These are phyloP conservation scores for Hypoxylon sp. DNA, from an alignment of 2,329 filamentous ascomycete genomes.

Conservation along the genomic window DNA sequence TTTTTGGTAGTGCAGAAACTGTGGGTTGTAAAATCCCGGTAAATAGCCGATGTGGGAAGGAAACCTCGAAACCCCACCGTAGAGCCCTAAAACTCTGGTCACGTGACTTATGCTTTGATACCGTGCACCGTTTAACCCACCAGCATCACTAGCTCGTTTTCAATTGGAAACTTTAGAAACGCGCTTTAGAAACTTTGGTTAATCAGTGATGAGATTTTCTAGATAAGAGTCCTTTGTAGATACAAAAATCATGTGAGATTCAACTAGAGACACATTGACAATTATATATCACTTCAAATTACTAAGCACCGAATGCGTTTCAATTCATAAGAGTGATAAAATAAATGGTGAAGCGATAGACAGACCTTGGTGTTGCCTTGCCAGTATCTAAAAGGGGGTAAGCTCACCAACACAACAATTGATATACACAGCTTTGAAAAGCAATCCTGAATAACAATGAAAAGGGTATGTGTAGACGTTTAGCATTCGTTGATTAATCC, in stretches of 20 bases:
- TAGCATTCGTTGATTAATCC: constrained; percentile 35
- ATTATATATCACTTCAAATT: not conserved
- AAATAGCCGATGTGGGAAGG: constrained; percentile 49
- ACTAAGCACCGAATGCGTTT: constrained; percentile 15
- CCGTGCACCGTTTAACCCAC: not conserved
- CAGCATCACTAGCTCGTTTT: too few relatives aligned
- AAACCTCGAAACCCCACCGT: not conserved
- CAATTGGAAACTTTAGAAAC: too few relatives aligned
- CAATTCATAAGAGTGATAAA: constrained; percentile 38
- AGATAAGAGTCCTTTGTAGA: not conserved
- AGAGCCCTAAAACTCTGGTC: constrained; percentile 45
- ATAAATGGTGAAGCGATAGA: constrained; percentile 42
- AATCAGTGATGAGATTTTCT: too few relatives aligned
- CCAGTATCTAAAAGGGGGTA: constrained; percentile 37
- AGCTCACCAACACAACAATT: constrained; percentile 34
- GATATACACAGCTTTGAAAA: constrained; percentile 43
- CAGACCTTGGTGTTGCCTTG: constrained; percentile 40
- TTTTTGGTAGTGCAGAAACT: constrained; percentile 42
- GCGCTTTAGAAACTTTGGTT: too few relatives aligned
- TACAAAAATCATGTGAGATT: not conserved
- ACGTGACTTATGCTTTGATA: constrained; percentile 18
- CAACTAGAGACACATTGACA: not conserved
- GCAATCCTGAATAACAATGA: constrained; percentile 40
- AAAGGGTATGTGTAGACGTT: constrained; percentile 50
- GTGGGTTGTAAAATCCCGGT: constrained; percentile 47